These are phyloP conservation scores for Backusella macrospora DNA, from an alignment of 192 early-diverging fungal species.

Conservation along the genomic window DNA sequence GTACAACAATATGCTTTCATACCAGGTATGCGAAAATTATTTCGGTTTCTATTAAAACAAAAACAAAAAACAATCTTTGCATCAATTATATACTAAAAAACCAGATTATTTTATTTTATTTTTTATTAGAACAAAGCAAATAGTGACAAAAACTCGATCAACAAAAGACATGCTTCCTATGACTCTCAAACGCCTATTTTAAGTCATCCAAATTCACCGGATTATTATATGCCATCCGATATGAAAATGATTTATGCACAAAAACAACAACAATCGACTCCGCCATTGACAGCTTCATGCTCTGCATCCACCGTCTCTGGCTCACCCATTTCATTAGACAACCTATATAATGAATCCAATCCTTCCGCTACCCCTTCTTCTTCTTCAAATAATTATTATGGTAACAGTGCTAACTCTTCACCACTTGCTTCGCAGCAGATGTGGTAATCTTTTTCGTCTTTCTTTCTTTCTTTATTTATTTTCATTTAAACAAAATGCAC, in stretches of 20 bases:
- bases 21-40: background rate
- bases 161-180: slow-evolving; percentile 9
- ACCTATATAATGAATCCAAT: slow-evolving; percentile 15
- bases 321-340: slow-evolving; percentile 23
- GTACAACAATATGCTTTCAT: background rate
- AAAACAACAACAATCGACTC: slow-evolving; percentile 7
- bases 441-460: background rate
- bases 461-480: background rate
- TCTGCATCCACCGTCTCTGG: slow-evolving; percentile 23
- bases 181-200: slow-evolving; percentile 16
- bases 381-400: background rate
- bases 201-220: slow-evolving; percentile 7
- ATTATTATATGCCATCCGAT: slow-evolving; percentile 21
- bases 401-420: slow-evolving; percentile 3
- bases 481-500: slow-evolving; percentile 1
- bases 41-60: too few relatives aligned
- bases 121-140: background rate
- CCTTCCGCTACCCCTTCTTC: background rate
- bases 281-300: slow-evolving; percentile 17
- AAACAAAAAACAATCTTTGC: too few relatives aligned
- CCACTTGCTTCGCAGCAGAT: slow-evolving; percentile 4
- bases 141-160: background rate
- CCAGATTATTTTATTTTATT: background rate
- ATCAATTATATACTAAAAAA: background rate
- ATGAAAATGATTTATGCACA: slow-evolving; percentile 12